Conservation (phyloP, 2,329 filamentous ascomycete genomes). For the Exophiala viscosa region DNA sequence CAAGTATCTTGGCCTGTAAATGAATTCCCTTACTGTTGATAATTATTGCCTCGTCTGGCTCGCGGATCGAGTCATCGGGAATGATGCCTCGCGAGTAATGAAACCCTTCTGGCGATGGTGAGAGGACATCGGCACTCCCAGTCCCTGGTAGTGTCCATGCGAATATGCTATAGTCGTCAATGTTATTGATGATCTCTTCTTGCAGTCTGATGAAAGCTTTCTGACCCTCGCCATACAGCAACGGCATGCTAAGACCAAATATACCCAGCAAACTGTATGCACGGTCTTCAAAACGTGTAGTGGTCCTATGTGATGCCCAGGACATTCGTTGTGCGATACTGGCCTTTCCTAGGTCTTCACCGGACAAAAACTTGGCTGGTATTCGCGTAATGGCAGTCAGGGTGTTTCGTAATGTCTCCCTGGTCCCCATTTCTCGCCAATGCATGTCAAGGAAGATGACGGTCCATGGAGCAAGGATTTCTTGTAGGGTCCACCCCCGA, state of each 20-base stretch:
- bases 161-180: conserved; percentile 26
- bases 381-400: background rate
- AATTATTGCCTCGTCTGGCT: too few species aligned
- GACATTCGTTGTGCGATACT: conserved; percentile 21
- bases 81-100: too few species aligned
- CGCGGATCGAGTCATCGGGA: too few species aligned
- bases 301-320: conserved; percentile 29
- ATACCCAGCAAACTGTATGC: conserved; percentile 33
- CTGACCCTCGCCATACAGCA: conserved; percentile 32
- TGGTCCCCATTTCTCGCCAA: background rate
- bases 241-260: conserved; percentile 30
- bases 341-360: conserved; percentile 10
- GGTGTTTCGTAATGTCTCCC: background rate
- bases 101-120: too few species aligned
- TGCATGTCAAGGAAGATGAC: background rate
- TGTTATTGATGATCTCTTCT: conserved; percentile 32
- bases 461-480: background rate
- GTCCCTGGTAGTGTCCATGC: too few species aligned
- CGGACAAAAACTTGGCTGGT: background rate
- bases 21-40: too few species aligned
- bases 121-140: too few species aligned
- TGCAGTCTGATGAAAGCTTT: conserved; percentile 30
- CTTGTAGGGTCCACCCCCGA: conserved; percentile 8
- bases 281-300: conserved; percentile 28
- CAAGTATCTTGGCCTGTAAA: too few species aligned